Evolutionary conservation across 202 grass and related monocot genomes (phyloP).

Genomic region (Alloteropsis angusta): DNA sequence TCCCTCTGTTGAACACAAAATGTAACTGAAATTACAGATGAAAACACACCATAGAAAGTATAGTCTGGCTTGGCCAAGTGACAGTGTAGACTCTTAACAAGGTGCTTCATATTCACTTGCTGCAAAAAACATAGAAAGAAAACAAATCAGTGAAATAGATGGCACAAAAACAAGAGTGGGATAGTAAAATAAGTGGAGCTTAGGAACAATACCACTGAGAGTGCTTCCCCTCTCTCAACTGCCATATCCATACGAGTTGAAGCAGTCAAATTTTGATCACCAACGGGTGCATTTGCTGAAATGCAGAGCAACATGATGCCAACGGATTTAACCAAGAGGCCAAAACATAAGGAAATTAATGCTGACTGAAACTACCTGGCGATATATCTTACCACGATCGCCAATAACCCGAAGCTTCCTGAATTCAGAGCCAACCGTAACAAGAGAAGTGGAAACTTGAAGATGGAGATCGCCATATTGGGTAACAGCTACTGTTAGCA

Average conservation of each 20-base stretch:
- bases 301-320: neutral
- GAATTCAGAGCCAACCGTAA: constrained; percentile 79
- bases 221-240: constrained; percentile 72
- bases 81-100: constrained; percentile 85
- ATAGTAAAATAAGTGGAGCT: constrained; percentile 2
- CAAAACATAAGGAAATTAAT: neutral
- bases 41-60: constrained; percentile 75
- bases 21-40: neutral
- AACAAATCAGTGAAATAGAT: constrained; percentile 20
- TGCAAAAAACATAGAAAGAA: constrained; percentile 30
- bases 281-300: constrained; percentile 57
- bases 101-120: constrained; percentile 91
- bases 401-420: constrained; percentile 74
- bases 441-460: constrained; percentile 76
- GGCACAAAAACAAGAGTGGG: neutral
- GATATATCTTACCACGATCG: constrained; percentile 43
- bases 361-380: neutral
- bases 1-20: neutral
- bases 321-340: neutral
- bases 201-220: constrained; percentile 54
- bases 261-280: constrained; percentile 59
- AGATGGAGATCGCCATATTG: constrained; percentile 87
- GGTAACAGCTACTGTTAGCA: constrained; percentile 66
- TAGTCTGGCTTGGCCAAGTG: constrained; percentile 92
- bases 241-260: constrained; percentile 71